Base-by-base conservation (phyloP, 805 yeast genomes). In the Candida odintsovae region DNA sequence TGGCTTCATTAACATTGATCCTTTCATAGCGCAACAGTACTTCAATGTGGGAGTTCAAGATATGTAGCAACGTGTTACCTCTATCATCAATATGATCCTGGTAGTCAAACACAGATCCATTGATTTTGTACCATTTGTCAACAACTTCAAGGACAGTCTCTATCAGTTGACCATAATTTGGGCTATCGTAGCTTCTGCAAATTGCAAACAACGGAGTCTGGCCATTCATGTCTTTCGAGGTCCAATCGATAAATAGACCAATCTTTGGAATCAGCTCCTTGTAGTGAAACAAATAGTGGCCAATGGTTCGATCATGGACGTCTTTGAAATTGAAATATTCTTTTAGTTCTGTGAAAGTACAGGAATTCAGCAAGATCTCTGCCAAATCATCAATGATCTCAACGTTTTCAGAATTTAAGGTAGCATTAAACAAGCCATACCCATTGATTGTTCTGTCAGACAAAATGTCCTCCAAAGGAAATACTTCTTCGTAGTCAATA, bases 161-260 rank as follows among this genome's bases (percentile, higher is more conserved):
- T 6, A 87, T 65, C 54, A 87, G 58, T 3, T 58, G 57, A 2
- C 69, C 59, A 61, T 90, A 90, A 29, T 79, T 64, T 0, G 77
- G 67, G 52, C 86, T 90, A 61, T 90, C 97, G 63, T 90, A 90
- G 52, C 90, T 80, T 45, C 96, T 67, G 52, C 88, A 80, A 3
- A 87, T 65, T 2, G 88, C 75, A 63, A 85, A 79, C 10, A 92
- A 66, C 0, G 97, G 95, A 0, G 97, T 87, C 54, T 86, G 87
- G 0, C 82, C 78, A 49, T 76, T 78, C 12, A 56, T 51, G 59
- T 90, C 97, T 43, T 74, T 75, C 13, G 65, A 60, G 7, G 69
- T 71, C 97, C 97, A 92, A 55, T 86, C 72, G 6, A 90, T 67
- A 39, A 69, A 73, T 1, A 60, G 60, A 0, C 95, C 95, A 11